phyloP scores from a whole-genome alignment of 1,139 yeast genomes.

The Lipomyces yarrowii region DNA sequence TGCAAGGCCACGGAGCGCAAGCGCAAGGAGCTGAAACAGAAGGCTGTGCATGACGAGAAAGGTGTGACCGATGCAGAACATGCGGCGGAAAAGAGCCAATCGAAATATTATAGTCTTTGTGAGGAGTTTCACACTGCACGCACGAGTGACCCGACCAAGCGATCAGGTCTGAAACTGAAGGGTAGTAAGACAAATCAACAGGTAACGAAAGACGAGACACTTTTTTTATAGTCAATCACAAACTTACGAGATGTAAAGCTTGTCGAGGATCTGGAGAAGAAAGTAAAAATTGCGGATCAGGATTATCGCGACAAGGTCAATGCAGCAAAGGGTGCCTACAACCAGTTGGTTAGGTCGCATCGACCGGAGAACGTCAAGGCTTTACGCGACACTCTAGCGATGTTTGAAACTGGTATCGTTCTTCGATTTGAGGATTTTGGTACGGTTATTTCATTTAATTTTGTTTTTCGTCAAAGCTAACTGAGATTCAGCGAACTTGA shows the following conservation, averaged over 20 bases:
- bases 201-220: slow-evolving; percentile 16
- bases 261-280: slow-evolving; percentile 83
- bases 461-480: background rate
- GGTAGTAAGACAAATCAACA: slow-evolving; percentile 79
- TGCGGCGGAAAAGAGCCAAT: slow-evolving; percentile 84
- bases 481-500: slow-evolving; percentile 61
- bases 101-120: slow-evolving; percentile 76
- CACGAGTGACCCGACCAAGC: slow-evolving; percentile 78
- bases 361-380: slow-evolving; percentile 79
- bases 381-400: slow-evolving; percentile 75
- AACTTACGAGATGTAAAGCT: slow-evolving; percentile 45
- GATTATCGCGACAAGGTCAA: slow-evolving; percentile 82
- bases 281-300: slow-evolving; percentile 80
- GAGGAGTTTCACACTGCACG: slow-evolving; percentile 84
- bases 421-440: slow-evolving; percentile 80
- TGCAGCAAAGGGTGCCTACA: slow-evolving; percentile 70
- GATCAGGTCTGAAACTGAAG: slow-evolving; percentile 67
- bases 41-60: slow-evolving; percentile 77
- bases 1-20: slow-evolving; percentile 67
- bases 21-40: slow-evolving; percentile 78
- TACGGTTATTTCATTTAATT: background rate
- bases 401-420: slow-evolving; percentile 84
- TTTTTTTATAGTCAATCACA: background rate
- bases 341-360: slow-evolving; percentile 67
- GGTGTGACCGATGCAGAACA: slow-evolving; percentile 79